These are phyloP conservation scores for Colletotrichum higginsianum DNA, from an alignment of 2,329 filamentous ascomycete species.

Conservation along the genomic window DNA sequence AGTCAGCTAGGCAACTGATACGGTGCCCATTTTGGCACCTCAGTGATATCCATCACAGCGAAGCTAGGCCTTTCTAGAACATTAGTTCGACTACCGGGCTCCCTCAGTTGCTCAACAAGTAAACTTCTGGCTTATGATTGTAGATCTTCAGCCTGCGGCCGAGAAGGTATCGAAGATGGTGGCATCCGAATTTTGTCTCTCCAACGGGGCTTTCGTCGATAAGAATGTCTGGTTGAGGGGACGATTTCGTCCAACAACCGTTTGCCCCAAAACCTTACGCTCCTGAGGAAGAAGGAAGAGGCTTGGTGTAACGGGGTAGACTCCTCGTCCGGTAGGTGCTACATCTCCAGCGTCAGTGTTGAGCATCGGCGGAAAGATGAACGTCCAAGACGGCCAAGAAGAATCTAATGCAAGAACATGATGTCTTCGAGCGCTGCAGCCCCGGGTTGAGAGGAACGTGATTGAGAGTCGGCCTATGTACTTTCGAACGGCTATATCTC, in stretches of 20 bases:
- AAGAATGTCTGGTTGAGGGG: not conserved
- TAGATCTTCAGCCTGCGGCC: not conserved
- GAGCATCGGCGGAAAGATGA: not conserved
- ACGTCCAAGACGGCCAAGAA: not conserved
- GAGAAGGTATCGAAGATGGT: not conserved
- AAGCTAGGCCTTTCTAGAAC: not conserved
- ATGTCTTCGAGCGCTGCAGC: not conserved
- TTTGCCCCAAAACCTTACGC: not conserved
- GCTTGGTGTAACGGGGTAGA: no score
- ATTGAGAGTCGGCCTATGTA: not conserved
- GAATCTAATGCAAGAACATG: not conserved
- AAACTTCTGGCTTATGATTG: not conserved
- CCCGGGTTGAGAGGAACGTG: not conserved
- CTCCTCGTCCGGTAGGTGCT: no score
- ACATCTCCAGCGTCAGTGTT: not conserved
- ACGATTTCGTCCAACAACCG: not conserved
- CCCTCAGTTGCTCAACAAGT: not conserved
- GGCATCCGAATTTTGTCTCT: not conserved
- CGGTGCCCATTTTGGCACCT: not conserved
- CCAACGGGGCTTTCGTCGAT: not conserved
- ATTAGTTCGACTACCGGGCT: not conserved
- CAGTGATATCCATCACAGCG: no score
- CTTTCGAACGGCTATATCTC: not conserved
- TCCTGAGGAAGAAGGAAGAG: not conserved
- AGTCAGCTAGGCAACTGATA: no score